phyloP scores from a whole-genome alignment of 371 early-diverging fungal genomes.

The Mortierella sp. region DNA sequence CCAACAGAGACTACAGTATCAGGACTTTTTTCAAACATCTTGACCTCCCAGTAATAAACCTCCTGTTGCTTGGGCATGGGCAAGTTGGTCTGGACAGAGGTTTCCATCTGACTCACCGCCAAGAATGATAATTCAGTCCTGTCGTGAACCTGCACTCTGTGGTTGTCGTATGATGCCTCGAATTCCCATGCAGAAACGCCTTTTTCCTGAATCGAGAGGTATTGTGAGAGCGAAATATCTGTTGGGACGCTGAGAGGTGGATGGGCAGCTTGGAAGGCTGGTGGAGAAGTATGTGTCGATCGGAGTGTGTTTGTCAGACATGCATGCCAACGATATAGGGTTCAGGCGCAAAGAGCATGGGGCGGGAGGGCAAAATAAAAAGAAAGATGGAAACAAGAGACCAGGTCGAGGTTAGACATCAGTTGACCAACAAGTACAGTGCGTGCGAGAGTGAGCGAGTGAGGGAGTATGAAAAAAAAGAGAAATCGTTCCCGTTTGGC shows the following conservation, averaged over 20 bases:
- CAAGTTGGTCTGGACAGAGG: conserved; percentile 85
- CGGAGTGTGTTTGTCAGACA: neutral
- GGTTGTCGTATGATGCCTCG: conserved; percentile 75
- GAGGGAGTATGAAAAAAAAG: too few relatives aligned
- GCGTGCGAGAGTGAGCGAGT: neutral
- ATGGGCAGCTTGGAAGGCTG: conserved; percentile 67
- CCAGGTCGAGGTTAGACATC: neutral
- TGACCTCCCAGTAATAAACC: conserved; percentile 83
- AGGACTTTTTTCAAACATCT: conserved; percentile 76
- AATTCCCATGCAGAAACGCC: conserved; percentile 91
- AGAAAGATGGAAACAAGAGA: neutral
- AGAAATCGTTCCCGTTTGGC: neutral
- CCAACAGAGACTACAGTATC: conserved; percentile 75
- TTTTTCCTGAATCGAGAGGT: conserved; percentile 83
- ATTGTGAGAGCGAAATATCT: conserved; percentile 77
- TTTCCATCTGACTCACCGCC: conserved; percentile 69
- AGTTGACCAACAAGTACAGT: neutral
- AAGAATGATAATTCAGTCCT: conserved; percentile 83
- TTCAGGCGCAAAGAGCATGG: conserved; percentile 13
- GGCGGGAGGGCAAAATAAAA: neutral
- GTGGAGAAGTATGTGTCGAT: neutral
- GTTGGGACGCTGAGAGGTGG: conserved; percentile 78
- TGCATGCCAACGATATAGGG: conserved; percentile 5
- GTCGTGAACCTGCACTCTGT: conserved; percentile 75
- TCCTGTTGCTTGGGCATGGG: conserved; percentile 86